phyloP scores from a whole-genome alignment of 2,329 filamentous ascomycete species.

The Mariannaea sp. region DNA sequence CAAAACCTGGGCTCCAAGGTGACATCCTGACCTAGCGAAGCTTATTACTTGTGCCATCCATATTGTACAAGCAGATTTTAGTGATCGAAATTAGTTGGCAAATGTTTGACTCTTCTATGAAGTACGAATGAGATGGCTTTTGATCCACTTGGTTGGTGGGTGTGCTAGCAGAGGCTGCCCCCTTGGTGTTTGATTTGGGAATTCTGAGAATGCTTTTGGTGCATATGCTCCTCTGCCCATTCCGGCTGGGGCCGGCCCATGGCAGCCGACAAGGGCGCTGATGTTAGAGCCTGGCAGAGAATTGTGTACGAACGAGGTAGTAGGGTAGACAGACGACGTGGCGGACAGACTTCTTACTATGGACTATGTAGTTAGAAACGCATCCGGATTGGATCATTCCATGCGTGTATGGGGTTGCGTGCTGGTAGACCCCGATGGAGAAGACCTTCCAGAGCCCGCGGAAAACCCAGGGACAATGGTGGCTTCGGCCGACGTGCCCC shows the following conservation, averaged over 20 bases:
- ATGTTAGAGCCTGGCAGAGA: slow-evolving; percentile 4
- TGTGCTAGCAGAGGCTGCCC: background rate
- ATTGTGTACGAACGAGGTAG: background rate
- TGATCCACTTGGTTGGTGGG: slow-evolving; percentile 10
- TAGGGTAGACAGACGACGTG: slow-evolving; percentile 26
- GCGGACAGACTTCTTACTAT: slow-evolving; percentile 20
- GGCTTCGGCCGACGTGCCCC: slow-evolving; percentile 6
- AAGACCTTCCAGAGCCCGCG: background rate
- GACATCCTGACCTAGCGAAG: slow-evolving; percentile 3
- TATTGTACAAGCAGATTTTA: background rate
- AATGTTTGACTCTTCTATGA: slow-evolving; percentile 14
- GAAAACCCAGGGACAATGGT: slow-evolving; percentile 6
- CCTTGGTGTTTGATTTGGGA: background rate
- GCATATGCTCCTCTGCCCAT: background rate
- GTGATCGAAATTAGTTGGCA: slow-evolving; percentile 3
- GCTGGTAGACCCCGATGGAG: background rate
- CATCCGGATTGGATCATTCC: slow-evolving; percentile 11
- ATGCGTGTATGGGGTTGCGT: background rate
- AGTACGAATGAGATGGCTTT: slow-evolving; percentile 2
- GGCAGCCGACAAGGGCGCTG: slow-evolving; percentile 25
- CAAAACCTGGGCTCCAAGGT: slow-evolving; percentile 1
- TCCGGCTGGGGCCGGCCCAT: slow-evolving; percentile 5
- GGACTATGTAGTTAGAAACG: too few species aligned
- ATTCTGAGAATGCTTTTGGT: background rate
- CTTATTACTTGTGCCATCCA: background rate